Evolutionary conservation across 1,284 basidiomycete species (phyloP), one percentile per base, ranked within the genome.

Genomic region (Xerocomus minutiporus): DNA sequence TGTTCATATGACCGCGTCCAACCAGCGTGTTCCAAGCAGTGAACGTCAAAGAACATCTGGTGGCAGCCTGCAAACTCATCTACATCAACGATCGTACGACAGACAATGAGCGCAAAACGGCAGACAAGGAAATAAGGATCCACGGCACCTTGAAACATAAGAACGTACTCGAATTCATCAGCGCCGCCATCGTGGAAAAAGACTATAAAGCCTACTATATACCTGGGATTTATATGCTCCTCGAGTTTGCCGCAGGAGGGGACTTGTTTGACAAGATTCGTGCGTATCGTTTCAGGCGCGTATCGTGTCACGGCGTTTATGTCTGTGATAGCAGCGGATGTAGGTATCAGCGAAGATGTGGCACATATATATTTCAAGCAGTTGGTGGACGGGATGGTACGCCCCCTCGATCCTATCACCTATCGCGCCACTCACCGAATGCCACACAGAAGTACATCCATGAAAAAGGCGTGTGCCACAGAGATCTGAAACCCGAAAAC

Each of bases 201-300:
- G 80, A 85, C 54, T 79, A 83, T 53, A 74, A 78, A 51, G 69
- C 74, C 4, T 65, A 71, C 0, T 91, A 84, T 61, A 71, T 86
- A 1, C 87, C 91, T 0, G 93, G 90, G 0, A 79, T 94, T 40
- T 99, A 98, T 67, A 93, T 99, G 78, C 74, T 98, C 26, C 75
- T 99, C 58, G 96, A 98, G 70, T 76, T 96, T 39, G 96, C 95
- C 0, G 86, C 86, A 1, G 95, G 94, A 42, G 96, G 97, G 0
- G 96, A 99, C 70, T 72, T 99, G 39, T 99, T 99, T 68, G 97
- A 99, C 73, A 98, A 98, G 76, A 98, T 99, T 56, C 90, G 94
- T 94, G 63, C 5, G 77, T 62, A 6, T 20, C 7, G 38, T 38
- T 5, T 28, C 26, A 23, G 40, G 13, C 32, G 20, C 20, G 12